These are phyloP conservation scores for Penicillium chermesinum DNA, from an alignment of 495 filamentous ascomycete genomes.

Conservation along the genomic window DNA sequence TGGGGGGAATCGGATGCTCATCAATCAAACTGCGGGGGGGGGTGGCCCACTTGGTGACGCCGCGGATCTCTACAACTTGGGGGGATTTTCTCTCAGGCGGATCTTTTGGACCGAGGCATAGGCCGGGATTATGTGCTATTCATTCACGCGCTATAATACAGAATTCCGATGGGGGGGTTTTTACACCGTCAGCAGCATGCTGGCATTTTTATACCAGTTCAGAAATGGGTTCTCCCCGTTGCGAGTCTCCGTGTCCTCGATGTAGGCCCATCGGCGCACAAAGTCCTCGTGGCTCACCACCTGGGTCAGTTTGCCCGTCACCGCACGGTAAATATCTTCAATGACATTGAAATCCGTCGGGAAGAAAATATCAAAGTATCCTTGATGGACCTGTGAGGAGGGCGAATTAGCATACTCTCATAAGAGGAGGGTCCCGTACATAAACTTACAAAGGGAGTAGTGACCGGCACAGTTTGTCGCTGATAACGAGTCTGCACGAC, in stretches of 20 bases:
- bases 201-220: constrained; percentile 91
- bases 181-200: constrained; percentile 78
- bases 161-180: constrained; percentile 1
- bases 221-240: constrained; percentile 92
- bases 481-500: constrained; percentile 94
- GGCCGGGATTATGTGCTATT: not conserved
- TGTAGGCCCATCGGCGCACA: constrained; percentile 76
- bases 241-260: constrained; percentile 80
- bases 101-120: not conserved
- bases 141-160: not conserved
- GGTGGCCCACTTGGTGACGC: no score
- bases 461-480: constrained; percentile 78
- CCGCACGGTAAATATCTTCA: constrained; percentile 82
- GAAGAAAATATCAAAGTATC: constrained; percentile 98
- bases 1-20: no score
- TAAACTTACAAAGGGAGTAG: constrained; percentile 79
- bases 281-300: constrained; percentile 88
- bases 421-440: not conserved
- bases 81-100: no score
- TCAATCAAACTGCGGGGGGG: no score
- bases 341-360: constrained; percentile 87
- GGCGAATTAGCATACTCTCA: constrained; percentile 7
- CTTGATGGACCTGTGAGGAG: constrained; percentile 74
- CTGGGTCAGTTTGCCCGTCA: constrained; percentile 85
- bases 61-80: no score